Base-by-base conservation (phyloP, 257 asterid species). In the Plantago elongata region DNA sequence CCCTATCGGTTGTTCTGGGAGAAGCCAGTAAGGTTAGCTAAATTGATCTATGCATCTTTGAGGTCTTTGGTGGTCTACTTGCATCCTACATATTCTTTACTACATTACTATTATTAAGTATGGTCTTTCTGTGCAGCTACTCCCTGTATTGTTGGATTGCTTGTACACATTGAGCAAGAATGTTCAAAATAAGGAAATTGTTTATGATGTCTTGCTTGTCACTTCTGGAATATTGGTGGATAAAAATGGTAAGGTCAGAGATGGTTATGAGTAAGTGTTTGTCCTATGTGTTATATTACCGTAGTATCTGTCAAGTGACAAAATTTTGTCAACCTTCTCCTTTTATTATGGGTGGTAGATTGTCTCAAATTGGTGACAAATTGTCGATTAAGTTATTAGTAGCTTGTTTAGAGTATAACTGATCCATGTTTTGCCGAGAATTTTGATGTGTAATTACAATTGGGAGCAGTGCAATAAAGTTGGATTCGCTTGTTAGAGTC, bases 1-100 rank as follows among this genome's bases (percentile, higher is more conserved):
- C 99, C 15, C 70, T 79, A 64, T 66, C 76, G 50, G 97, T 90
- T 74, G 67, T 89, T 69, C 49, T 93, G 75, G 75, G 82, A 57
- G 96, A 87, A 60, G 86, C 96, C 77, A 79, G 78, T 69, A 83
- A 77, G 95, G 98, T 89, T 60, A 70, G 87, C 45, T 30, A 27
- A 50, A 29, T 56, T 65, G 37, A 43, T 69, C 52, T 27, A 34
- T 74, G 34, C 63, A 49, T 54, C 70, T 15, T 54, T 58, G 45
- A 49, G 40, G 37, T 45, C n/a, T 57, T 60, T 52, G 13, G 17
- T 63, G 30, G 50, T 57, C 34, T 68, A 43, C 44, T 60, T 11
- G 29, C n/a, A 57, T 54, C 30, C 51, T 14, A 50, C 50, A 40
- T 68, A 16, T 43, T 67, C 43, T 52, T 52, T 43, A 30, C 17